Base-by-base conservation (phyloP, 495 filamentous ascomycete species). In the Jackrogersella multiformis region DNA sequence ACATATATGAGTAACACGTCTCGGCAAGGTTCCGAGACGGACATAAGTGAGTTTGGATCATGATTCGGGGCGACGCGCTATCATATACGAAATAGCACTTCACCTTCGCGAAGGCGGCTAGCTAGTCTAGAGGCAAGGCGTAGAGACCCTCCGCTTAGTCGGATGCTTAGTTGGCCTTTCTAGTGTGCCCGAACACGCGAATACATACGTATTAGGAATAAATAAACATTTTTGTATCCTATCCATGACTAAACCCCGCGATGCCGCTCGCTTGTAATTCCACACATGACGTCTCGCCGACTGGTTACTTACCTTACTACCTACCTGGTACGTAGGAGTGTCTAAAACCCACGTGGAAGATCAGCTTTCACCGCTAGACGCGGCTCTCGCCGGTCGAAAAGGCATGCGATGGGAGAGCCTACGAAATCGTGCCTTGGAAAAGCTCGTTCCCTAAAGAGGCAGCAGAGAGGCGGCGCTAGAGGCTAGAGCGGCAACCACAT, bases 201-300 rank as follows among this genome's bases (percentile, higher is more conserved):
- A 60, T 35, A 64, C 41, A 60, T 35, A 64, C 41, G 58, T 36
- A 59, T 59, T 61, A 46, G 32, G 23, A 32, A 56, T 42, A 60
- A 55, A 63, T 3, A 66, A 55, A 58, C 5, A 62, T 35, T 49
- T 66, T 60, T 49, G 36, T 34, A 56, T 9, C 26, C 26, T 30
- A 7, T 3, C 34, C 16, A 34, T 26, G 26, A 42, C 18, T 41
- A 26, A 30, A 30, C 3, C 26, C 2, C 12, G 10, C 12, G 35
- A 38, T 38, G 35, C 35, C 12, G 10, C 3, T 38, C 35, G n/a
- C 35, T 15, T 15, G 35, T 38, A 38, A n/a, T n/a, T n/a, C n/a
- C n/a, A n/a, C n/a, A n/a, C n/a, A n/a, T n/a, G n/a, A n/a, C n/a
- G n/a, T n/a, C n/a, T n/a, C n/a, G n/a, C n/a, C n/a, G n/a, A n/a